phyloP scores from a whole-genome alignment of 176 grass and related monocot species.

The Pontederia paniculata region DNA sequence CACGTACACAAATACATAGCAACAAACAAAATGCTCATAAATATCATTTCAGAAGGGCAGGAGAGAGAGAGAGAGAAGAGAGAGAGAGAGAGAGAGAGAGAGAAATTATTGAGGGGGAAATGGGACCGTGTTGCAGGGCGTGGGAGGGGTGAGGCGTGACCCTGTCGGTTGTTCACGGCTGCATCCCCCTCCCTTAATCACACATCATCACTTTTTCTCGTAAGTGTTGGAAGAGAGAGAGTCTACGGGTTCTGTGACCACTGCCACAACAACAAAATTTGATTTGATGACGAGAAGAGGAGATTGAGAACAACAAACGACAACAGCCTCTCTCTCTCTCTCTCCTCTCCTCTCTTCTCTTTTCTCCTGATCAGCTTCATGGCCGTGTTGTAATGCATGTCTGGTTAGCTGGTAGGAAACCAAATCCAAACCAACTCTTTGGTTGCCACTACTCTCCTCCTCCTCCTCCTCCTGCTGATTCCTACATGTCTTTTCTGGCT shows the following conservation, averaged over 20 bases:
- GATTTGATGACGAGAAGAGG: too few relatives aligned
- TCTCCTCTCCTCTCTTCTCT: not conserved
- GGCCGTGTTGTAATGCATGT: not conserved
- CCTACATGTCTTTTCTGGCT: not conserved
- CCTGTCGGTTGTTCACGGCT: conserved; percentile 11
- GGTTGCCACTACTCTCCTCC: not conserved
- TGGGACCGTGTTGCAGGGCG: conserved; percentile 12
- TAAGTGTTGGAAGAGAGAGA: not conserved
- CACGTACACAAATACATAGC: not conserved
- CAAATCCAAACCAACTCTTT: not conserved
- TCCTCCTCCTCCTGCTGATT: not conserved
- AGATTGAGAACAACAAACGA: too few relatives aligned
- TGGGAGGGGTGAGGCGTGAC: conserved; percentile 13
- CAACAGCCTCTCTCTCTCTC: not conserved
- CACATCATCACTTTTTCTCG: not conserved
- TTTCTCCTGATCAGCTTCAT: not conserved
- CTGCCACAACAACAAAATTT: too few relatives aligned
- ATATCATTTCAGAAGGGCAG: not conserved
- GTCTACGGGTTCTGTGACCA: not conserved
- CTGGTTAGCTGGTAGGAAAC: not conserved
- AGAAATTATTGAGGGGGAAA: conserved; percentile 2
- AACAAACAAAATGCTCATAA: not conserved
- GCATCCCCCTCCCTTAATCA: not conserved
- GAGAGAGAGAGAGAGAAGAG: not conserved
- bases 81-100: not conserved